Base-by-base conservation (phyloP, 2,329 filamentous ascomycete genomes). In the Fusarium sp. region DNA sequence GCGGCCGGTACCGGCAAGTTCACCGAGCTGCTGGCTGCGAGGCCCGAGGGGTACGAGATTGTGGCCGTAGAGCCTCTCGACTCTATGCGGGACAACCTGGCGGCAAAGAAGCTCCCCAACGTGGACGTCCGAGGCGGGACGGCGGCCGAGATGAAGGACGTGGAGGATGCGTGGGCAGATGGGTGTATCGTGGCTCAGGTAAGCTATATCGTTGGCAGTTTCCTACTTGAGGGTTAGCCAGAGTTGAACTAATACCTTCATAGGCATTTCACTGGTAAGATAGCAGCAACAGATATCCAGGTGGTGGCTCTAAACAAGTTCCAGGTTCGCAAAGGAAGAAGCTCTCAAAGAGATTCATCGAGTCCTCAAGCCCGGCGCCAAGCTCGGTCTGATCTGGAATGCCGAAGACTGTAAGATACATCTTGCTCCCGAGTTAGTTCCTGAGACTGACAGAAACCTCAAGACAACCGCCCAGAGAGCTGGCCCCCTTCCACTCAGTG, bases 301-400 rank as follows among this genome's bases (percentile, higher is more conserved):
- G 25, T 44, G 33, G n/a, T 46, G 16, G 10, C 13, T 36, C 53
- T 64, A 29, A 64, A 44, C 20, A 62, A 18, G 20, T 14, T 23
- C 14, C 53, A 89, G 90, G 90, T 93, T 93, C 79, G 87, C 90
- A 38, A 91, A 85, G 58, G 79, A 84, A 42, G 83, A 86, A 34
- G 82, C 90, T 0, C 79, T 93, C 27, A 78, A 81, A 49, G 90
- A 92, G 72, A 90, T 93, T n/a, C 84, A 88, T 70, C 85, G 90
- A 50, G 84, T 91, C 0, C 79, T 93, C 51, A 85, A 85, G 73
- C 87, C 87, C 0, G 84, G 84, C 6, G 86, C 85, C 6, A 82
- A 83, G 27, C 81, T 93, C 27, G 90, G 88, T 13, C 78, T 91
- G 76, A 89, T 93, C 58, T 93, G 91, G 91, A 93, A 92, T 72